phyloP scores from a whole-genome alignment of 305 asterid genomes.

The Solanum chacoense region DNA sequence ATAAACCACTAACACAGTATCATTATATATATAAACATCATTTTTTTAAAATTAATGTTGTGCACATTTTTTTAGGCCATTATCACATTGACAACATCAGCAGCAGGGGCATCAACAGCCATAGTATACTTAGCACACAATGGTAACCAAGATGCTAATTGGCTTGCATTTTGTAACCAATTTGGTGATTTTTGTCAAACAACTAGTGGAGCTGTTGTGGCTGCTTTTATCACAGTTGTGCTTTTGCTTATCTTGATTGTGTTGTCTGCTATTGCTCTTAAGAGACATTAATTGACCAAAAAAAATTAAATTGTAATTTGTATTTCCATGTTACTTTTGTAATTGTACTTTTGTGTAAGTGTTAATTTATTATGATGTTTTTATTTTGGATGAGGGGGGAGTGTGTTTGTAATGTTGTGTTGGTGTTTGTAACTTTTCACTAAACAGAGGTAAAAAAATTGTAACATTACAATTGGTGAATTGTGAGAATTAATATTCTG shows the following conservation, averaged over 20 bases:
- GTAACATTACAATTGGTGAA: not conserved
- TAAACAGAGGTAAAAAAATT: not conserved
- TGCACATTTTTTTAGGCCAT: constrained; percentile 22
- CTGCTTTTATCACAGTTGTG: constrained; percentile 32
- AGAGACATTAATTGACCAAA: constrained; percentile 11
- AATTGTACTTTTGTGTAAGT: not conserved
- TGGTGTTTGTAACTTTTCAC: not conserved
- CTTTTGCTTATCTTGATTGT: constrained; percentile 37
- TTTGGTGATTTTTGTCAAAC: constrained; percentile 47
- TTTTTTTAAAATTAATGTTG: too few relatives aligned
- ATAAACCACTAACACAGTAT: not conserved
- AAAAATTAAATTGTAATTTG: not conserved
- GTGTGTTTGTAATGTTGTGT: not conserved
- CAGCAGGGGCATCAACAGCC: constrained; percentile 50
- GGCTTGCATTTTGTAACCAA: constrained; percentile 72
- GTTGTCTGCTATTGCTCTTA: constrained; percentile 50
- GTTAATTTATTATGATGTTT: not conserved
- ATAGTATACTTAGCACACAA: constrained; percentile 64
- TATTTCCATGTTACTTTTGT: not conserved
- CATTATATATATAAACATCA: not conserved
- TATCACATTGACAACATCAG: constrained; percentile 41
- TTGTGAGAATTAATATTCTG: not conserved
- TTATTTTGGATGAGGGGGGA: not conserved
- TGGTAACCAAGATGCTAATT: constrained; percentile 51
- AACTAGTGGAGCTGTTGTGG: constrained; percentile 59